Conservation (phyloP, 2,329 filamentous ascomycete species). For the Botryotinia convoluta region DNA sequence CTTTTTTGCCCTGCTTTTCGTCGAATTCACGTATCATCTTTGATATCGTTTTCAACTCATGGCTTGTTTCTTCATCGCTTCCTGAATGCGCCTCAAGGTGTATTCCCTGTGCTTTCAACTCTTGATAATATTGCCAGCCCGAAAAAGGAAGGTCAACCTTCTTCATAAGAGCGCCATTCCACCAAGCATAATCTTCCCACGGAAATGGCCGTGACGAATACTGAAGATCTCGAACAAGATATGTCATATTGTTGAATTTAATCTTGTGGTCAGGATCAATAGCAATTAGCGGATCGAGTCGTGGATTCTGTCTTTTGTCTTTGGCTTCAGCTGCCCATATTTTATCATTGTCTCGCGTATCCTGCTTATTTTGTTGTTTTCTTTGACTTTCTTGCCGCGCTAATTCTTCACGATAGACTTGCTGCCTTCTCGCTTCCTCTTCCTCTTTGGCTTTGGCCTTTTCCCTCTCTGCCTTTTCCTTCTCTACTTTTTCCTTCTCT, state of each 20-base stretch:
- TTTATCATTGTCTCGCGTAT: no score
- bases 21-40: background rate
- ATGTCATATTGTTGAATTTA: rapidly evolving
- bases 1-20: background rate
- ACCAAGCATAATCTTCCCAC: background rate
- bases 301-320: no score
- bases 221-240: no score
- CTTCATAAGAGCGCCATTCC: background rate
- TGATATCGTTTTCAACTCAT: rapidly evolving
- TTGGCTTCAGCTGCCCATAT: no score
- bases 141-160: background rate
- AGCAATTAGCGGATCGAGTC: no score
- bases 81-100: background rate
- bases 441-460: no score
- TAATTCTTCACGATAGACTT: rapidly evolving
- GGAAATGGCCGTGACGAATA: background rate
- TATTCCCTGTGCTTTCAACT: background rate
- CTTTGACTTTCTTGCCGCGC: rapidly evolving
- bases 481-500: no score
- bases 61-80: rapidly evolving
- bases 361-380: no score
- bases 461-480: background rate
- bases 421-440: no score
- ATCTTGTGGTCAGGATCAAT: no score
- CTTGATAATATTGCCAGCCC: background rate